Evolutionary conservation across 208 protist genomes (phyloP).

Genomic region (Wallacemonas sp.): DNA sequence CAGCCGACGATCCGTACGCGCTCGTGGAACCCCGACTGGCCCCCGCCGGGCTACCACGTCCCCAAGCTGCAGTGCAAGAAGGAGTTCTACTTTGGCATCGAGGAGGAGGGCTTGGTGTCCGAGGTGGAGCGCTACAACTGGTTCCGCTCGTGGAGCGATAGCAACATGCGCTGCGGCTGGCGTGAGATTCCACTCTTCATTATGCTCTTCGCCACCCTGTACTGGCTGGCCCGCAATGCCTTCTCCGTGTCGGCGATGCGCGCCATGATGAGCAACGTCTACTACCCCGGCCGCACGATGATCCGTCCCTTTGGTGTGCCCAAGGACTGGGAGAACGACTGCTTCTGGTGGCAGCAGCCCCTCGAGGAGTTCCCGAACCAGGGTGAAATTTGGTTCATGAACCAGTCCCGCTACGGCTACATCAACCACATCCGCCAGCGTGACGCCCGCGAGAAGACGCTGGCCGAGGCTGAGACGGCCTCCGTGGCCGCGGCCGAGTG

Average conservation of each 20-base stretch:
- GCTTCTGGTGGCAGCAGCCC: slow-evolving; percentile 88
- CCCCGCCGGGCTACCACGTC: slow-evolving; percentile 83
- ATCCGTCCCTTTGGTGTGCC: slow-evolving; percentile 81
- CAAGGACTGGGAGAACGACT: slow-evolving; percentile 67
- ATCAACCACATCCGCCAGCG: slow-evolving; percentile 82
- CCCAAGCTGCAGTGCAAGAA: slow-evolving; percentile 86
- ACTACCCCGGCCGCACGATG: slow-evolving; percentile 73
- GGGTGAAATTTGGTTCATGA: slow-evolving; percentile 80
- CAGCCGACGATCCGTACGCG: slow-evolving; percentile 82
- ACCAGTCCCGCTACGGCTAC: slow-evolving; percentile 75
- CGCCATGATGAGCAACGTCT: slow-evolving; percentile 82
- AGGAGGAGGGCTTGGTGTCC: slow-evolving; percentile 77
- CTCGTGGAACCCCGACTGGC: slow-evolving; percentile 89
- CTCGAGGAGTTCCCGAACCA: slow-evolving; percentile 89
- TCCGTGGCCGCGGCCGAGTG: background rate
- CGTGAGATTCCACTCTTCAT: slow-evolving; percentile 75
- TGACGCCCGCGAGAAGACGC: slow-evolving; percentile 64
- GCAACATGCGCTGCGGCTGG: slow-evolving; percentile 85
- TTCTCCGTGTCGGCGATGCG: slow-evolving; percentile 62
- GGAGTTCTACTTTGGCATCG: slow-evolving; percentile 83
- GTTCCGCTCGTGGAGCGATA: slow-evolving; percentile 84
- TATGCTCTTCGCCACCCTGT: slow-evolving; percentile 58
- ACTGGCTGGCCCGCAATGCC: slow-evolving; percentile 60
- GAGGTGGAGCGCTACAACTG: slow-evolving; percentile 90
- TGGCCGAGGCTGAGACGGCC: slow-evolving; percentile 51